Percentiles rank a stretch among this genome's conserved stretches.
phyloP scores from a whole-genome alignment of 768 basidiomycete genomes.

The Phaeolepiota aurea region DNA sequence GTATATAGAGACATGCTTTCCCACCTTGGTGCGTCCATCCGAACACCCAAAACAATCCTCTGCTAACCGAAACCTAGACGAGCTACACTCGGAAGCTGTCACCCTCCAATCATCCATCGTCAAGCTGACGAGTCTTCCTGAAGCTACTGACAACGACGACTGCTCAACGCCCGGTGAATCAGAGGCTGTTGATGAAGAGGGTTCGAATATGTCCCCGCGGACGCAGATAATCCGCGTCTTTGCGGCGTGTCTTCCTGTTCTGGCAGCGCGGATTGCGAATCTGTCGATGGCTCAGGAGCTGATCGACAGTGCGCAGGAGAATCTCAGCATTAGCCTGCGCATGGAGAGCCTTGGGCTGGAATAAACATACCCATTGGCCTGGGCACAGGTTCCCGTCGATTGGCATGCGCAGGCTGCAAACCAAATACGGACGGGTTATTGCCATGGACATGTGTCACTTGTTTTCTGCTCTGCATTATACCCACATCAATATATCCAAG shows the following conservation, averaged over 20 bases:
- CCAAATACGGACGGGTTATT: no score
- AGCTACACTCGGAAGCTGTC: conserved; percentile 18
- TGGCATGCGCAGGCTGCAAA: no score
- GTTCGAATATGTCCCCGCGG: conserved; percentile 20
- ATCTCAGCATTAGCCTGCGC: conserved; percentile 33
- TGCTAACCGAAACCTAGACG: conserved; percentile 10
- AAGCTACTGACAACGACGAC: background rate
- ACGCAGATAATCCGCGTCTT: conserved; percentile 34
- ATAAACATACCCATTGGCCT: no score
- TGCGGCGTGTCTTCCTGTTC: conserved; percentile 36
- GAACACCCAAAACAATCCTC: background rate
- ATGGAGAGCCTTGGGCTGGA: conserved; percentile 38
- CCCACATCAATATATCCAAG: no score
- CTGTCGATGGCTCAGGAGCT: conserved; percentile 40
- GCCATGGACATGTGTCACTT: no score
- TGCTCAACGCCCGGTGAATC: conserved; percentile 1
- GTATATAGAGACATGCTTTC: conserved; percentile 34
- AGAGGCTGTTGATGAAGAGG: conserved; percentile 5
- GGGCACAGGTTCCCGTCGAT: no score
- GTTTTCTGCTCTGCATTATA: no score
- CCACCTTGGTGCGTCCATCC: conserved; percentile 28
- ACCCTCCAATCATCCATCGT: conserved; percentile 17
- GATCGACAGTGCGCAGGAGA: conserved; percentile 42
- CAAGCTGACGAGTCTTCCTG: conserved; percentile 8
- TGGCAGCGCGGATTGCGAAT: conserved; percentile 38